Evolutionary conservation across 306 rosid genomes (phyloP).

Genomic region (Urtica urens): DNA sequence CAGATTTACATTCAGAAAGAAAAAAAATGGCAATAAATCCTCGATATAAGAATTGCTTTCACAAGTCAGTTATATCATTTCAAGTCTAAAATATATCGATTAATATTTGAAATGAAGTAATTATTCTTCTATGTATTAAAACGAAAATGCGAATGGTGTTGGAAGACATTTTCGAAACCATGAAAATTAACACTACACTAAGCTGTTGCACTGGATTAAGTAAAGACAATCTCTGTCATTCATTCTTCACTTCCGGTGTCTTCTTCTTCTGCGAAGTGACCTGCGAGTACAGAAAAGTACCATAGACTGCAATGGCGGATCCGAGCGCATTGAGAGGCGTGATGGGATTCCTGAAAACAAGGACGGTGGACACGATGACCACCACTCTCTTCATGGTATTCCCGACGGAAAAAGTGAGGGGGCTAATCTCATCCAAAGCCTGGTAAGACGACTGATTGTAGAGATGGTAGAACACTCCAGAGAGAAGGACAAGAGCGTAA

Average conservation of each 20-base stretch:
- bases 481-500: slow-evolving; percentile 67
- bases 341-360: slow-evolving; percentile 87
- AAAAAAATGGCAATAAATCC: no score
- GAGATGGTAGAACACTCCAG: slow-evolving; percentile 90
- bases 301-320: slow-evolving; percentile 78
- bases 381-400: slow-evolving; percentile 96
- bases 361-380: slow-evolving; percentile 64
- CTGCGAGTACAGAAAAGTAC: slow-evolving; percentile 88
- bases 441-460: slow-evolving; percentile 93
- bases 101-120: no score
- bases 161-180: no score
- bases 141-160: no score
- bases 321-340: slow-evolving; percentile 87
- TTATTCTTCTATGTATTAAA: no score
- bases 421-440: slow-evolving; percentile 87
- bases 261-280: slow-evolving; percentile 47
- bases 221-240: slow-evolving; percentile 14
- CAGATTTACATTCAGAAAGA: no score
- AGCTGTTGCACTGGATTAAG: not conserved
- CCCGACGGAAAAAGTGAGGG: slow-evolving; percentile 83
- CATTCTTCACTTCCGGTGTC: slow-evolving; percentile 27
- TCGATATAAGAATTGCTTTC: no score
- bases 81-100: no score
- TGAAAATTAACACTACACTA: not conserved
- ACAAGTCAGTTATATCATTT: no score